phyloP scores from a whole-genome alignment of 192 early-diverging fungal species.

The Backusella morwellensis region DNA sequence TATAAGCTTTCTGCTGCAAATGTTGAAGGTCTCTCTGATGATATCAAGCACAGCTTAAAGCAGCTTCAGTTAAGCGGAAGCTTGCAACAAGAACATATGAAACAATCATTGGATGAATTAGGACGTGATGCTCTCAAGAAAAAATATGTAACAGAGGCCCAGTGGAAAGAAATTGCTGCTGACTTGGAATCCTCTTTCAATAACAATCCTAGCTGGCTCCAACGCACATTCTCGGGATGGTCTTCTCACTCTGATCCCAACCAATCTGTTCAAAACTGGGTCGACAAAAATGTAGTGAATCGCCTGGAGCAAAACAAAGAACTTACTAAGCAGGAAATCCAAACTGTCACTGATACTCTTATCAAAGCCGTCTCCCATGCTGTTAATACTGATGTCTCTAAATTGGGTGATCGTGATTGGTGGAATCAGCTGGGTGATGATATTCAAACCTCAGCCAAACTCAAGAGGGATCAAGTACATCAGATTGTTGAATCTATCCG shows the following conservation, averaged over 20 bases:
- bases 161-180: slow-evolving; percentile 26
- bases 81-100: slow-evolving; percentile 17
- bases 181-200: slow-evolving; percentile 16
- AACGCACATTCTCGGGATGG: slow-evolving; percentile 2
- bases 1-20: slow-evolving; percentile 11
- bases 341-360: not conserved
- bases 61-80: slow-evolving; percentile 20
- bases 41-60: slow-evolving; percentile 18
- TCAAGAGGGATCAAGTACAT: not conserved
- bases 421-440: slow-evolving; percentile 1
- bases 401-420: slow-evolving; percentile 3
- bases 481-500: not conserved
- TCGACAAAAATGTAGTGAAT: not conserved
- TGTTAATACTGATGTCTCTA: not conserved
- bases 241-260: not conserved
- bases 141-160: slow-evolving; percentile 18
- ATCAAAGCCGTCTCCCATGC: not conserved
- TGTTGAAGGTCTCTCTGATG: slow-evolving; percentile 11
- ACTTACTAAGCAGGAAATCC: slow-evolving; percentile 11
- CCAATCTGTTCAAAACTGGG: slow-evolving; percentile 7
- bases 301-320: slow-evolving; percentile 12
- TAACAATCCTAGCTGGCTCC: slow-evolving; percentile 17
- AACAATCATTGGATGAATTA: slow-evolving; percentile 24
- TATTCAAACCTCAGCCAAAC: not conserved
- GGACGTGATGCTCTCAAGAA: slow-evolving; percentile 18